Evolutionary conservation across 331 rosid species (phyloP).

Genomic region (Acacia concinna): DNA sequence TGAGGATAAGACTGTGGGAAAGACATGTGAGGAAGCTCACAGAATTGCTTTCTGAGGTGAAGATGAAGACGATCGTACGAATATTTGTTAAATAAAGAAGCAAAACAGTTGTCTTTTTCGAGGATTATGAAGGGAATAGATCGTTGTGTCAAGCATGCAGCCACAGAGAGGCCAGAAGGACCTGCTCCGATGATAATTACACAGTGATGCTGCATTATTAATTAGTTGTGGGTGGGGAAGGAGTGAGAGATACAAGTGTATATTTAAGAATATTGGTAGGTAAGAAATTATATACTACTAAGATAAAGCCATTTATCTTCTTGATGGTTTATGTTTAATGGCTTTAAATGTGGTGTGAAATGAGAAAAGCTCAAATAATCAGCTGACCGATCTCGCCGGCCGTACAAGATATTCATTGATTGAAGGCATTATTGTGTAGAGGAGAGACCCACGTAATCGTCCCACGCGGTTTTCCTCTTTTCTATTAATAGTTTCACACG

Average conservation of each 20-base stretch:
- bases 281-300: no score
- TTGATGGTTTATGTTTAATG: no score
- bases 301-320: no score
- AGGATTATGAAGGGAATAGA: slow-evolving; percentile 54
- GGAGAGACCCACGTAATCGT: no score
- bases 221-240: background rate
- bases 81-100: slow-evolving; percentile 66
- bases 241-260: background rate
- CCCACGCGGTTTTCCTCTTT: background rate
- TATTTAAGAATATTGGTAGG: no score
- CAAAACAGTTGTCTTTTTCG: slow-evolving; percentile 66
- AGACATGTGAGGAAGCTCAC: slow-evolving; percentile 60
- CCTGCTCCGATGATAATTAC: slow-evolving; percentile 81
- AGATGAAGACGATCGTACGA: slow-evolving; percentile 73
- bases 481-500: background rate
- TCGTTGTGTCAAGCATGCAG: slow-evolving; percentile 44
- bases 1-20: slow-evolving; percentile 49
- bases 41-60: slow-evolving; percentile 57
- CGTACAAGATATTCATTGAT: no score
- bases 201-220: background rate
- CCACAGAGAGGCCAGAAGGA: slow-evolving; percentile 62
- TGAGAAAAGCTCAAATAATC: no score
- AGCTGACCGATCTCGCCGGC: no score
- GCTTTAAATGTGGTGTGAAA: no score
- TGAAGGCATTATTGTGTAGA: no score